A percentile compares a stretch with the other conserved stretches of the same genome.
phyloP scores from a whole-genome alignment of 1,284 basidiomycete species.

The Testicularia cyperi region DNA sequence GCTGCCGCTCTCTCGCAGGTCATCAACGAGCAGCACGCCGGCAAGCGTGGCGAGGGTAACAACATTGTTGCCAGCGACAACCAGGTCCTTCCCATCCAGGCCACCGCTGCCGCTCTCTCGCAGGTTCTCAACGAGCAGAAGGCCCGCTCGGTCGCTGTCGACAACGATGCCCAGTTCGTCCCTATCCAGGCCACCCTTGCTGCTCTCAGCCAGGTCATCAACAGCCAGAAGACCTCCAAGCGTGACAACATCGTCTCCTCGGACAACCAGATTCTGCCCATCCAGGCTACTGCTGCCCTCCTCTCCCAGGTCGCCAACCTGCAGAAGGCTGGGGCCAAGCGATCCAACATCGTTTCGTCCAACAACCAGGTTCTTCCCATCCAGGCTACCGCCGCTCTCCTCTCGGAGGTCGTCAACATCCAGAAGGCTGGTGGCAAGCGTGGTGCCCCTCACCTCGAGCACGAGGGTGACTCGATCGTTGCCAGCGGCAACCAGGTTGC shows the following conservation, averaged over 20 bases:
- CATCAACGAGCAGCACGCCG: conserved; percentile 19
- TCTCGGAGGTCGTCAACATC: conserved; percentile 7
- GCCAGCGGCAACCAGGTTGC: conserved; percentile 34
- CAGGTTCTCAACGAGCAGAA: background rate
- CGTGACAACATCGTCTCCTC: conserved; percentile 13
- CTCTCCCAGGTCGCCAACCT: conserved; percentile 21
- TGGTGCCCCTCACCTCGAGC: too few relatives aligned
- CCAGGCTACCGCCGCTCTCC: conserved; percentile 11
- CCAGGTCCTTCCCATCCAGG: conserved; percentile 29
- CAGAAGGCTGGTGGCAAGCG: too few relatives aligned
- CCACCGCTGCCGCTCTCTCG: conserved; percentile 8
- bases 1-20: conserved; percentile 5
- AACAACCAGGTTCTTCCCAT: conserved; percentile 6
- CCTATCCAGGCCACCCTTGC: conserved; percentile 18
- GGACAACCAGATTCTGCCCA: conserved; percentile 14
- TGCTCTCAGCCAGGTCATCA: conserved; percentile 12
- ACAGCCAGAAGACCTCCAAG: conserved; percentile 9
- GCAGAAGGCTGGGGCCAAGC: conserved; percentile 7
- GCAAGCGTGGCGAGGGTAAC: conserved; percentile 2
- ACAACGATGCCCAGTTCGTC: conserved; percentile 11
- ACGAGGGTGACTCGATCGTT: conserved; percentile 8
- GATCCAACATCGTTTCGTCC: conserved; percentile 4
- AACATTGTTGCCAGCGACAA: conserved; percentile 20
- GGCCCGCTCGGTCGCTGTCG: background rate
- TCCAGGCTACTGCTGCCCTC: conserved; percentile 24